Conservation (phyloP, 257 asterid species). For the Nicotiana otophora region DNA sequence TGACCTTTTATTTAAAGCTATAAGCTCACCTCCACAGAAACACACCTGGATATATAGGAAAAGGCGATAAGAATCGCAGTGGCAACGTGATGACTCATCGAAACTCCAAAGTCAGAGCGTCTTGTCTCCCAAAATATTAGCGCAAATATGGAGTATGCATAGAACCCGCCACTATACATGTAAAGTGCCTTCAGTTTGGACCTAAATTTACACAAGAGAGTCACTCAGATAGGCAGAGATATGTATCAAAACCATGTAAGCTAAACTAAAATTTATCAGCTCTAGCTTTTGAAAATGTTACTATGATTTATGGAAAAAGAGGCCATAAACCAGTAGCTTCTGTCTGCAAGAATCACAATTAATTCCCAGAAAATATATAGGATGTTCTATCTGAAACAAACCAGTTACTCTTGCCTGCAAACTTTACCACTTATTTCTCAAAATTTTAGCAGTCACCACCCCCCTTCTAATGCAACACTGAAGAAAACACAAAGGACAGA, state of each 20-base stretch:
- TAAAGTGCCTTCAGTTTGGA: constrained; percentile 80
- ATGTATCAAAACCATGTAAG: neutral
- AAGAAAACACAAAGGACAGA: neutral
- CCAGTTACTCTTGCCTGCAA: neutral
- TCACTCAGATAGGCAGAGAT: neutral
- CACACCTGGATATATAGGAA: constrained; percentile 69
- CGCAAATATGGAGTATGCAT: constrained; percentile 84
- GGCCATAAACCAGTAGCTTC: neutral
- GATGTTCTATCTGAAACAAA: neutral
- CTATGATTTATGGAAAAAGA: neutral
- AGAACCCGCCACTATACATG: constrained; percentile 86
- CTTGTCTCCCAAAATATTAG: constrained; percentile 89
- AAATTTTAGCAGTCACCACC: neutral
- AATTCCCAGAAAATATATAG: neutral
- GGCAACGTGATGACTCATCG: constrained; percentile 86
- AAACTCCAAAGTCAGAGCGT: constrained; percentile 93
- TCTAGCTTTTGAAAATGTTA: neutral
- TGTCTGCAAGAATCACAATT: neutral
- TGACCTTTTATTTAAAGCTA: neutral
- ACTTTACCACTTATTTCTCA: neutral
- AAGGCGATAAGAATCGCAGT: constrained; percentile 65
- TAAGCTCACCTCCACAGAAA: constrained; percentile 12
- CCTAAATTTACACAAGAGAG: constrained; percentile 42
- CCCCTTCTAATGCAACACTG: neutral
- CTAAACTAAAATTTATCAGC: neutral